These are phyloP conservation scores for Brassica carinata DNA, from an alignment of 345 rosid species.

Conservation along the genomic window DNA sequence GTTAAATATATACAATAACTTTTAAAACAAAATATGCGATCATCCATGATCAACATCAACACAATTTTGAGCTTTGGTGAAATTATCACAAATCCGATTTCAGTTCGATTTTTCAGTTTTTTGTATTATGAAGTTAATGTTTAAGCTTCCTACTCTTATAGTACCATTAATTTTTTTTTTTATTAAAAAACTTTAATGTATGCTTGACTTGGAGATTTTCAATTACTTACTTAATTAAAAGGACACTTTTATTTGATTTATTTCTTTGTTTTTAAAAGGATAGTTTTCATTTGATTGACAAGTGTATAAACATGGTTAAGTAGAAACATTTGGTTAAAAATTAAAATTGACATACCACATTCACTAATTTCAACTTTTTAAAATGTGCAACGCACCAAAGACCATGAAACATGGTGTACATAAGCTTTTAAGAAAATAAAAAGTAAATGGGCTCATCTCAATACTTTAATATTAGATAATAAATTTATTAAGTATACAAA, in stretches of 20 bases:
- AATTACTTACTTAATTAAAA: constrained; percentile 16
- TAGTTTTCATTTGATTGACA: neutral
- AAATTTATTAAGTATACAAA: neutral
- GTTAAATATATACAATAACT: neutral
- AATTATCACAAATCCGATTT: no score
- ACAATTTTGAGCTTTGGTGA: no score
- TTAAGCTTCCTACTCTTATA: constrained; percentile 35
- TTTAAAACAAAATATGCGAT: no score
- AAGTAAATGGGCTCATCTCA: neutral
- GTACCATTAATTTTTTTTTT: neutral
- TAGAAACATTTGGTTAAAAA: neutral
- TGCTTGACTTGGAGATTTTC: neutral
- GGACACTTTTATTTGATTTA: neutral
- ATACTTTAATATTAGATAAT: neutral
- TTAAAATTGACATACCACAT: neutral
- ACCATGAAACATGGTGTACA: neutral
- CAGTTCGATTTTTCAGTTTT: no score
- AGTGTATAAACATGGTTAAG: neutral
- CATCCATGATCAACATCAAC: no score
- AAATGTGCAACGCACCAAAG: neutral
- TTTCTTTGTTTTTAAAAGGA: neutral
- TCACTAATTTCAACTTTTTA: neutral
- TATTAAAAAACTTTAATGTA: neutral
- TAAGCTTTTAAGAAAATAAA: neutral
- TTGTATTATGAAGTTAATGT: constrained; percentile 26